Base-by-base conservation (phyloP, 2,329 filamentous ascomycete genomes). In the Xylariaceae sp. region DNA sequence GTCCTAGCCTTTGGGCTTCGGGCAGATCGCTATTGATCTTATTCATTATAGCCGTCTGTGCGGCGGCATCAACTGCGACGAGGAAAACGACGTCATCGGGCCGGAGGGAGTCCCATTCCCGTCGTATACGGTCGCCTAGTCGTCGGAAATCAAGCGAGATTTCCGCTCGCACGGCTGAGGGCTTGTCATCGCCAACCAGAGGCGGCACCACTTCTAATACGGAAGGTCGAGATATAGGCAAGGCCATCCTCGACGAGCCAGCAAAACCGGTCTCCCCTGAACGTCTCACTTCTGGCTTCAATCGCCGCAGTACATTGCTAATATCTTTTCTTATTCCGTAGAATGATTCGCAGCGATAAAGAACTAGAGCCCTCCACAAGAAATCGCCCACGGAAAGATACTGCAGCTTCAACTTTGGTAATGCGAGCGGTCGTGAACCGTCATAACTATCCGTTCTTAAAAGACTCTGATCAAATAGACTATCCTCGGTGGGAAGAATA, bases 331-430 rank as follows among this genome's bases (percentile, higher is more conserved):
- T 84, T 55, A 99, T 92, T 56, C 90, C 89, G 69, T 95, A 97
- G 68, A 97, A 96, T 0, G 92, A 83, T 70, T 99, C 94, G 54
- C 86, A 88, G 39, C 92, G 85, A 68, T 96, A 94, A 8, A 99
- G 76, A 13, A 95, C 80, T 65, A 97, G 86, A 0, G 92, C 91
- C 58, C 95, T 83, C 91, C 92, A 99, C n/a, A 99, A 74, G 64
- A 99, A 99, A 70, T 99, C 94, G 2, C 91, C 91, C 47, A 96
- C 84, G 2, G 92, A 95, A 13, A 99, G 78, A 70, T 99, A 99
- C 67, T 99, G 94, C 26, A 99, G 76, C 63, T 96, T 99, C 43
- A 97, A 74, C 69, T 99, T 99, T 2, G 94, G 94, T 41, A 99
- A 84, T 2, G 94, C 89, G 54, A 99, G 77, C 5, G 94, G 92